Evolutionary conservation across 2,329 filamentous ascomycete species (phyloP), one percentile per base, ranked within the genome.

Genomic region (Exophiala phaeomuriformis): DNA sequence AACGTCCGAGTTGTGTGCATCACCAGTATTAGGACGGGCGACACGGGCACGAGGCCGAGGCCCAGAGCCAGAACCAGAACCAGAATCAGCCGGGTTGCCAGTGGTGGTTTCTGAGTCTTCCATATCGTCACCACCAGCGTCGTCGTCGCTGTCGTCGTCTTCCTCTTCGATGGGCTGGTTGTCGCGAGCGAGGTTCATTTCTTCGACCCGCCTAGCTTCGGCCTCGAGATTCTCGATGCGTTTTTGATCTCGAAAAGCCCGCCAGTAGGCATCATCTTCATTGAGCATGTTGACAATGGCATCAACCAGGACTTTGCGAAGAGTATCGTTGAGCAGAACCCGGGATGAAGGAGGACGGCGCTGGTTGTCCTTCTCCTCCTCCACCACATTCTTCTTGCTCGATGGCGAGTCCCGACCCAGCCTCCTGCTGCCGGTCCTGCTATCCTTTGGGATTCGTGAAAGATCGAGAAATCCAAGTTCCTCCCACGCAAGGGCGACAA

Each of bases 231-330:
- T 54, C 12, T 47, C 39, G 3, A 31, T 43, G 5, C 54, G 54
- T 27, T 44, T 47, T 35, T 28, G 46, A 19, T 43, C 32, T 29
- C 43, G 42, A 35, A 49, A 53, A 2, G 40, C 37, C 8, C 39
- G 36, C 54, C 54, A 56, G 33, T 40, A 53, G 8, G 43, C 54
- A 31, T 53, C 41, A 19, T 56, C 54, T 19, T 42, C 50, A 37
- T 51, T 27, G n/a, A 60, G 40, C 42, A 60, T 56, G 10, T 52
- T 50, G 7, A 57, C 47, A 10, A 60, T 45, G 7, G 52, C 51
- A 33, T 53, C 49, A 10, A 60, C 57, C 45, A 60, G 40, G 8
- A 47, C 53, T 31, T 51, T 45, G 29, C 52, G 51, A 7, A 55
- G 28, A 29, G 30, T 29, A 43, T 31, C 27, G 35, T 47, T 43